phyloP scores from a whole-genome alignment of 2,329 filamentous ascomycete species.

The Ceratocystis diversiconidia region DNA sequence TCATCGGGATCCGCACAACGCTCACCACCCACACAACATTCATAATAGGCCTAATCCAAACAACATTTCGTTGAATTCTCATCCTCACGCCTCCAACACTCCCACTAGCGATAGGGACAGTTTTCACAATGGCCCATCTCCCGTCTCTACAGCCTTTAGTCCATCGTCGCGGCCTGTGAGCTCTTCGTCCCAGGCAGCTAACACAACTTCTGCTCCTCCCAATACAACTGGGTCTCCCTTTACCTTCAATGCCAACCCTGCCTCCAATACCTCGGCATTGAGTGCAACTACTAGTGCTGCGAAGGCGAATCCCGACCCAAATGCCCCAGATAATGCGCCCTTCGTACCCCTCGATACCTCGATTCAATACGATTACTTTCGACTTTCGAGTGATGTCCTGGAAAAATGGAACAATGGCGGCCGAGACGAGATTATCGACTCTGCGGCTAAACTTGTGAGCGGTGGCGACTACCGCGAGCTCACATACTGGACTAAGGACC shows the following conservation, averaged over 20 bases:
- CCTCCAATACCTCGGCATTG: constrained; percentile 18
- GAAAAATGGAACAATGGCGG: constrained; percentile 53
- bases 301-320: not conserved
- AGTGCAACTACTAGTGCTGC: not conserved
- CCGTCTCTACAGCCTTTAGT: constrained; percentile 10
- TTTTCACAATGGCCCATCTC: constrained; percentile 9
- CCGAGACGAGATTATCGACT: constrained; percentile 50
- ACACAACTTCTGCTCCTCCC: not conserved
- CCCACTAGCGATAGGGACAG: constrained; percentile 7
- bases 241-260: constrained; percentile 14
- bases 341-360: constrained; percentile 10
- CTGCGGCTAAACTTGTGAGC: constrained; percentile 48
- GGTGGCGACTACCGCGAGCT: constrained; percentile 56
- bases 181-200: constrained; percentile 15
- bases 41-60: constrained; percentile 25
- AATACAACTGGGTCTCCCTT: not conserved
- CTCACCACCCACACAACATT: constrained; percentile 24
- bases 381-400: constrained; percentile 57
- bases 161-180: constrained; percentile 15
- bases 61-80: not conserved
- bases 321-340: not conserved
- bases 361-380: constrained; percentile 11
- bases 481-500: constrained; percentile 67
- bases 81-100: not conserved
- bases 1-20: constrained; percentile 39